Base-by-base conservation (phyloP, 2,329 filamentous ascomycete species). In the Aspergillus luchuensis region DNA sequence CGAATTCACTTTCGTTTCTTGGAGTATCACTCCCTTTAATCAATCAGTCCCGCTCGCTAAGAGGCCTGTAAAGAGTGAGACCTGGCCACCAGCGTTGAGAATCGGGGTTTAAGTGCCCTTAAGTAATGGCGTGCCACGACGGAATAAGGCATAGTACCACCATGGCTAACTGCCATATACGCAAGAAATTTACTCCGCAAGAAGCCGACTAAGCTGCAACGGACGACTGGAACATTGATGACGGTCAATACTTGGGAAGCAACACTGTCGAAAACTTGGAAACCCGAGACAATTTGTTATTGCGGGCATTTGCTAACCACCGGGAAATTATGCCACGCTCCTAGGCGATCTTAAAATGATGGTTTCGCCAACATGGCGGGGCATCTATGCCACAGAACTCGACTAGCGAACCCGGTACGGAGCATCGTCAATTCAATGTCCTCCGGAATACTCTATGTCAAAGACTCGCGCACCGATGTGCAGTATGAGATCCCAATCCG, bases 401-500 rank as follows among this genome's bases (percentile, higher is more conserved):
- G 10, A 36, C 10, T 36, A 36, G 11, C 11, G 11, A 6, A 15
- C 33, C 33, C 11, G 11, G 11, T 36, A 36, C 33, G 28, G 11
- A 39, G 15, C 36, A 53, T 17, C 52, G 15, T 48, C n/a, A 11
- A 8, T 36, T 13, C n/a, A 69, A 10, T 68, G 66, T 65, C 65
- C 13, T 62, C 64, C 0, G 62, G 64, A 8, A 66, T 50, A 1
- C 65, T 71, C 4, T 57, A 54, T 39, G 57, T 74, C 36, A 64
- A 53, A 33, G 74, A 76, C 58, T 72, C 68, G 15, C 70, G 72
- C 19, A 75, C 72, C 1, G 57, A 65, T 17, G 33, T 21, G 13
- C 61, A 69, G 19, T 73, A 74, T 53, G 61, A 69, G 6, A 67
- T 76, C 19, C 69, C 71, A 2, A 73, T 75, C 33, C 53, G 41